Evolutionary conservation across 2,329 filamentous ascomycete species (phyloP).

Genomic region (Keithomyces neogunnii): DNA sequence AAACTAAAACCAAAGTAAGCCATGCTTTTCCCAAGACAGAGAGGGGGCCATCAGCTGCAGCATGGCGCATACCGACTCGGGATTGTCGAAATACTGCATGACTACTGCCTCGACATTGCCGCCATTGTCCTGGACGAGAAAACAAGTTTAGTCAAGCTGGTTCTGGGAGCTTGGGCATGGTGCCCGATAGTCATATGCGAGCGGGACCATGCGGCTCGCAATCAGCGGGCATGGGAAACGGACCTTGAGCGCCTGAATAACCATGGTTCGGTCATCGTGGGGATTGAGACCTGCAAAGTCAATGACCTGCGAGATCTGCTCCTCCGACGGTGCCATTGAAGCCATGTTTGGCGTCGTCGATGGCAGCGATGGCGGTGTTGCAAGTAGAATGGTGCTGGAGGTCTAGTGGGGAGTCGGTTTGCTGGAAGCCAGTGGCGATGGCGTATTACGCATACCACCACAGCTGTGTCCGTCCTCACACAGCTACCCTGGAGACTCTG

Average conservation of each 20-base stretch:
- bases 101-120: slow-evolving; percentile 40
- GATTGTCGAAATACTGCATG: slow-evolving; percentile 43
- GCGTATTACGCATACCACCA: too few species aligned
- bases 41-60: background rate
- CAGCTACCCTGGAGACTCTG: too few species aligned
- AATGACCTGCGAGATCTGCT: slow-evolving; percentile 29
- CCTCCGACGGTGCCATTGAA: slow-evolving; percentile 26
- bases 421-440: too few species aligned
- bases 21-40: background rate
- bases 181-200: background rate
- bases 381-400: background rate
- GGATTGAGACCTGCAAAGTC: slow-evolving; percentile 31
- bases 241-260: slow-evolving; percentile 34
- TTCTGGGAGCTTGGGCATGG: background rate
- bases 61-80: slow-evolving; percentile 21
- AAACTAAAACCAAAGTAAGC: slow-evolving; percentile 26
- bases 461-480: too few species aligned
- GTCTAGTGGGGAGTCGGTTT: background rate
- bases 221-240: background rate
- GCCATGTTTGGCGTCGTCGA: slow-evolving; percentile 17
- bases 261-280: slow-evolving; percentile 28
- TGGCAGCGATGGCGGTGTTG: background rate
- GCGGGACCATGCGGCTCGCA: background rate
- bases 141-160: slow-evolving; percentile 1
- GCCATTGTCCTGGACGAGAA: slow-evolving; percentile 27